Percentiles rank a stretch among this genome's conserved stretches.
Evolutionary conservation across 805 yeast genomes (phyloP).

Genomic region (Saccharomycopsis javanensis): DNA sequence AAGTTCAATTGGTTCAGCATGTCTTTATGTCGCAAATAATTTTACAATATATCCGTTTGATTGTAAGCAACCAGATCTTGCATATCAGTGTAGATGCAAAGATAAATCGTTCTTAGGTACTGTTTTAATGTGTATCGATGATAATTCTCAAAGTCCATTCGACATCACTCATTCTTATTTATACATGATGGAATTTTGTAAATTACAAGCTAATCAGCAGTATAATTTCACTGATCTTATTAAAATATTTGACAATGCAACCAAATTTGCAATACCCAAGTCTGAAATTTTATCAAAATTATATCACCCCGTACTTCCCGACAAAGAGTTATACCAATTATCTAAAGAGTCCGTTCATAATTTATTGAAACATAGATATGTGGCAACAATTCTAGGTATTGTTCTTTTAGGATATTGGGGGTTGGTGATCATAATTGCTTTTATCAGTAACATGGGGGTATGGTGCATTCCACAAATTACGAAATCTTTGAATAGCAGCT

Average conservation of each 20-base stretch:
- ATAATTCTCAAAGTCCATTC: conserved; percentile 23
- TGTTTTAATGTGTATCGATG: conserved; percentile 29
- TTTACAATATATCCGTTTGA: conserved; percentile 27
- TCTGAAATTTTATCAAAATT: conserved; percentile 14
- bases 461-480: conserved; percentile 30
- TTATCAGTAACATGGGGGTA: conserved; percentile 24
- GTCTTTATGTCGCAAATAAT: conserved; percentile 28
- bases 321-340: conserved; percentile 21
- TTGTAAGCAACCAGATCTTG: conserved; percentile 27
- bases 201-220: conserved; percentile 25
- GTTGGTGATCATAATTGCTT: conserved; percentile 22
- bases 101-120: conserved; percentile 30
- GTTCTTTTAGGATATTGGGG: conserved; percentile 28
- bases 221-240: conserved; percentile 25
- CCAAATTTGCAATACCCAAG: conserved; percentile 21
- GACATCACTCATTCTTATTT: conserved; percentile 26
- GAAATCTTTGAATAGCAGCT: conserved; percentile 21
- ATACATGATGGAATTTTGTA: conserved; percentile 29
- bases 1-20: conserved; percentile 28
- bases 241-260: conserved; percentile 25
- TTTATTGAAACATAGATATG: conserved; percentile 24
- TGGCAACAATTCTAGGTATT: conserved; percentile 26
- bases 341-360: conserved; percentile 25
- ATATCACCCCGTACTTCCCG: conserved; percentile 25
- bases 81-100: conserved; percentile 29